phyloP scores from a whole-genome alignment of 139 green algal species.

The Coelastrella sp. region DNA sequence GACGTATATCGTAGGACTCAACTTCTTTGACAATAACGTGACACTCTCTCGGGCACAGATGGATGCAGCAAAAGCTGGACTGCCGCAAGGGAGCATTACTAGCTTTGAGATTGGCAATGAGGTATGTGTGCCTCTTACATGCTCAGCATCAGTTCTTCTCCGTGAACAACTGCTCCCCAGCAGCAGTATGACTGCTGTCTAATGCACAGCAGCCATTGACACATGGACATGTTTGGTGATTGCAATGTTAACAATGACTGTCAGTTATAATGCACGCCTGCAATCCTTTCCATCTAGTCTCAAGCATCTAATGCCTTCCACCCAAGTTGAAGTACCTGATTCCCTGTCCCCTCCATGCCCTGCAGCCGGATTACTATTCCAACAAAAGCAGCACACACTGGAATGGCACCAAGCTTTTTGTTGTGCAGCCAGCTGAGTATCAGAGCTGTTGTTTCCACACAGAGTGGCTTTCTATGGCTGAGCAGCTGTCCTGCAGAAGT shows the following conservation, averaged over 20 bases:
- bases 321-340: neutral
- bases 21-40: conserved; percentile 5
- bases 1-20: conserved; percentile 43
- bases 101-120: conserved; percentile 52
- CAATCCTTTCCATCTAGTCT: neutral
- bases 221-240: too few species aligned
- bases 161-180: too few species aligned
- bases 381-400: conserved; percentile 44
- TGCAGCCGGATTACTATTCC: conserved; percentile 32
- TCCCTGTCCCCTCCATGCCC: neutral
- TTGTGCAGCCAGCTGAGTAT: conserved; percentile 30
- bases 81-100: conserved; percentile 23
- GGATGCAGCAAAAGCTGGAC: conserved; percentile 10
- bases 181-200: too few species aligned
- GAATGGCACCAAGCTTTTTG: neutral
- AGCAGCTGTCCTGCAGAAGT: conserved; percentile 33
- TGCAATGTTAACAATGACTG: too few species aligned
- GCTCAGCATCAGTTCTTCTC: too few species aligned
- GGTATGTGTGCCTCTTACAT: neutral
- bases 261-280: neutral
- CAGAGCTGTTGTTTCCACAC: conserved; percentile 42
- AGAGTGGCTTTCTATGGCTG: conserved; percentile 34
- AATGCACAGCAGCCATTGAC: too few species aligned
- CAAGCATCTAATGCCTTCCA: neutral
- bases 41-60: conserved; percentile 3